Conservation (phyloP, 768 basidiomycete species). For the Tricholoma flavovirens region DNA sequence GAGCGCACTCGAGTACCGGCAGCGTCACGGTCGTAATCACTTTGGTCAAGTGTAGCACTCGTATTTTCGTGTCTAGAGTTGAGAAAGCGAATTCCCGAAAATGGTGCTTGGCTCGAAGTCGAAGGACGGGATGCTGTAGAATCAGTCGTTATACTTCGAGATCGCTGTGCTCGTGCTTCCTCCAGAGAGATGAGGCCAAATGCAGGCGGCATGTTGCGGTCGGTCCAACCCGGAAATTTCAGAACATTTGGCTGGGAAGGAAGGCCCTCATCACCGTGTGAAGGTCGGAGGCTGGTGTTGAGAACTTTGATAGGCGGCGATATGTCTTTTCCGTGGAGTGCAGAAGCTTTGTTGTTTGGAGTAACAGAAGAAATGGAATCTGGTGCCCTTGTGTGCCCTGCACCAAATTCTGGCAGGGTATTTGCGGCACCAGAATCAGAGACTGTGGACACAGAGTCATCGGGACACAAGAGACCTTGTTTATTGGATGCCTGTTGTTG, state of each 20-base stretch:
- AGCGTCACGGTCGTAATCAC: constrained; percentile 14
- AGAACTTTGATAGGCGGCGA: constrained; percentile 48
- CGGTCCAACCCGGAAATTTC: constrained; percentile 46
- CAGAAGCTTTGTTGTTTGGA: constrained; percentile 25
- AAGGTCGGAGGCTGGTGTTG: constrained; percentile 20
- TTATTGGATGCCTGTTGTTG: constrained; percentile 23
- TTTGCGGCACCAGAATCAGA: constrained; percentile 33
- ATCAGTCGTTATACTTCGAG: constrained; percentile 42
- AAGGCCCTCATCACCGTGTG: constrained; percentile 23
- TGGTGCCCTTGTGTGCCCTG: constrained; percentile 31
- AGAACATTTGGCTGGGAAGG: constrained; percentile 23
- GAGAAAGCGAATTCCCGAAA: constrained; percentile 27
- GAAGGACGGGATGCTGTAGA: constrained; percentile 20
- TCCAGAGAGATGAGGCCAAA: constrained; percentile 72
- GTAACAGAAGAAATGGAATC: constrained; percentile 16
- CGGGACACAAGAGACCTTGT: constrained; percentile 31
- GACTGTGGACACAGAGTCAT: constrained; percentile 49
- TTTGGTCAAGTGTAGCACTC: constrained; percentile 18
- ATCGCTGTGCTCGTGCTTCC: constrained; percentile 70
- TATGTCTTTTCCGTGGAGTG: constrained; percentile 46
- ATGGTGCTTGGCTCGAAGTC: constrained; percentile 9
- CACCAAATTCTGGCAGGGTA: constrained; percentile 26
- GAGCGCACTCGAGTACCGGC: constrained; percentile 49
- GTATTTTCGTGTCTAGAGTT: constrained; percentile 24
- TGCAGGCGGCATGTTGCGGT: constrained; percentile 38